Base-by-base conservation (phyloP, 257 asterid species). In the Sherardia arvensis region DNA sequence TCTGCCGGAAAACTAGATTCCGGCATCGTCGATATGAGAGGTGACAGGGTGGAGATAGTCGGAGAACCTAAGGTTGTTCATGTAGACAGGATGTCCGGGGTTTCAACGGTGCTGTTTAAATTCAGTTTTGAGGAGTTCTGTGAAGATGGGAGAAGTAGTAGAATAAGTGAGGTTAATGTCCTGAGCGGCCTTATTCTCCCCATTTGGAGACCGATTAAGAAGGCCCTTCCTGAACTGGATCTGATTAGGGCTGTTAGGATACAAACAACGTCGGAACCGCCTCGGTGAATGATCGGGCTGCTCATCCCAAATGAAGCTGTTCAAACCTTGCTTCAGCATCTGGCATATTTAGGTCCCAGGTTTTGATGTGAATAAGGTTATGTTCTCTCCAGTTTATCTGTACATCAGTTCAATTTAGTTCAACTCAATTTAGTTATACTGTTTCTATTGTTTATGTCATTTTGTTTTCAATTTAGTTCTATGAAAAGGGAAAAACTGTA, bases 101-200 rank as follows among this genome's bases (percentile, higher is more conserved):
- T 97, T 8, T 79, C 96, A 17, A 89, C 97, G 40, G 77, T 82
- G 69, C 64, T 89, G 82, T 92, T 89, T 72, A 87, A 95, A 73
- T 92, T 89, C 78, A 81, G 88, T 11, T 64, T 92, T 81, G 93
- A 89, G 61, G 84, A 51, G 69, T 90, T 77, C 84, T 93, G 99
- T 77, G 85, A 88, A 36, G 86, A 63, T 96, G 87, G 74, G 99
- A 93, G 5, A n/a, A n/a, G n/a, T n/a, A n/a, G n/a, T n/a, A n/a
- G n/a, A n/a, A n/a, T n/a, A n/a, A n/a, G n/a, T n/a, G 47, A 38
- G 80, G 97, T 85, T 69, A 82, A 93, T 84, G 85, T 93, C 64
- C 73, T 93, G 74, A 96, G 97, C 71, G 97, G 99, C 56, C 94
- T 89, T 60, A 90, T 93, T 76, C 96, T 93, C 76, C 99, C 97